Base-by-base conservation (phyloP, 2,329 filamentous ascomycete genomes). In the Pseudonectria foliicola region DNA sequence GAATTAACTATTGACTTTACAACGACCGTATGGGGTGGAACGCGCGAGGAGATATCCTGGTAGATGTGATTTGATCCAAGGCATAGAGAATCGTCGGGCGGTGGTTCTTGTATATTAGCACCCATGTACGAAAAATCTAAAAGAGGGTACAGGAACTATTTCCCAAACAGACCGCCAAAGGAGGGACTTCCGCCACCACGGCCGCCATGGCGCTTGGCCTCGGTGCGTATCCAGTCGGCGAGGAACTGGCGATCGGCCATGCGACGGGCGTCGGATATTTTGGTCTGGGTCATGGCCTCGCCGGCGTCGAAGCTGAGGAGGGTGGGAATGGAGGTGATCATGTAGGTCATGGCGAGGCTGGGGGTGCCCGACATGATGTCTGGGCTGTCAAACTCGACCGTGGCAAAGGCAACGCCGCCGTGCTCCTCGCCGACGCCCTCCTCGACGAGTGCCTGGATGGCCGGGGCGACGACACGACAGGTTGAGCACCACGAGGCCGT, bases 101-200 rank as follows among this genome's bases (percentile, higher is more conserved):
- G 18, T 21, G 18, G 18, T 21, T 21, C 18, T 21, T 21, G 18
- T 21, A 21, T 21, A 8, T 6, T 5, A 21, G 18, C 18, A 21
- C 18, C 18, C 18, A 21, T 21, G 18, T 21, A 21, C 18, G n/a
- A n/a, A 21, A 21, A 5, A 6, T 21, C 5, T 21, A 21, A 21
- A 4, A 96, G 68, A 0, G 83, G 57, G 96, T 96, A 37, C 96
- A 65, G 1, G 90, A 90, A 51, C 96, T 90, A 46, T 96, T 95
- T 33, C 73, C 68, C 0, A 85, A 88, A 33, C 95, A 21, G 18
- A 21, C 18, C 18, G 8, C 18, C 18, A 21, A 21, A 21, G 18
- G 18, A 6, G 8, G 18, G 8, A 2, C 63, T 62, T 3, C 67
- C 67, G 13, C 62, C 63, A 2, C 66, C 66, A 3, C 68, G 58